Evolutionary conservation across 768 basidiomycete species (phyloP).

Genomic region (Vararia minispora): DNA sequence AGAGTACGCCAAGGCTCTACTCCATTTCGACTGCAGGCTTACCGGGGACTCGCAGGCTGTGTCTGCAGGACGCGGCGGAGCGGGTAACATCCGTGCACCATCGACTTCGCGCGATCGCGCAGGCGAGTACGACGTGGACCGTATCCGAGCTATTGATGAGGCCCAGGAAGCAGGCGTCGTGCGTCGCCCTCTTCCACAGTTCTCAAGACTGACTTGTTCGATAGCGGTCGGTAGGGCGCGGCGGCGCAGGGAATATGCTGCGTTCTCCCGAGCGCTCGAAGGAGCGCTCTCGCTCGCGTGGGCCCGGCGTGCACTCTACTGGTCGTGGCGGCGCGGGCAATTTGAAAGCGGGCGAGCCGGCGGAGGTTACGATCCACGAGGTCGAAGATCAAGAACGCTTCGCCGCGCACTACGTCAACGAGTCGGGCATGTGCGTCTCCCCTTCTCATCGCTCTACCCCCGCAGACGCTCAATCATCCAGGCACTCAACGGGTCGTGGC

Average conservation of each 20-base stretch:
- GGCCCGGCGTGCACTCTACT: slow-evolving; percentile 31
- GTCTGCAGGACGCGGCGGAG: no score
- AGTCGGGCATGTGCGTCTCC: slow-evolving; percentile 29
- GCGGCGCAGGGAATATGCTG: slow-evolving; percentile 56
- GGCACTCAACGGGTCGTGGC: slow-evolving; percentile 61
- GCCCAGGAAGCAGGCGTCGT: no score
- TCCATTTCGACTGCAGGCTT: no score
- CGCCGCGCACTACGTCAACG: slow-evolving; percentile 17
- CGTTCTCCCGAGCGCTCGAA: background rate
- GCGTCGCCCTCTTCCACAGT: background rate
- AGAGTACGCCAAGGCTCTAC: no score
- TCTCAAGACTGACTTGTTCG: background rate
- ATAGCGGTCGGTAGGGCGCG: slow-evolving; percentile 52
- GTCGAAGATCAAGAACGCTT: slow-evolving; percentile 26
- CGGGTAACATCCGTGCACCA: no score
- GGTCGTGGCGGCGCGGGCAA: slow-evolving; percentile 63
- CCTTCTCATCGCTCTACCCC: background rate
- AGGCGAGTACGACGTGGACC: slow-evolving; percentile 3
- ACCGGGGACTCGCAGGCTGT: no score
- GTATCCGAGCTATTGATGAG: slow-evolving; percentile 1
- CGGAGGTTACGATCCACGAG: slow-evolving; percentile 18
- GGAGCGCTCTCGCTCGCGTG: slow-evolving; percentile 36
- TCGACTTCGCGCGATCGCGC: background rate
- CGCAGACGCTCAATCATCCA: slow-evolving; percentile 12
- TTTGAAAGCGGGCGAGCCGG: slow-evolving; percentile 24